These are phyloP conservation scores for Crinitomyces ghanaensis DNA, from an alignment of 805 yeast species.

Conservation along the genomic window DNA sequence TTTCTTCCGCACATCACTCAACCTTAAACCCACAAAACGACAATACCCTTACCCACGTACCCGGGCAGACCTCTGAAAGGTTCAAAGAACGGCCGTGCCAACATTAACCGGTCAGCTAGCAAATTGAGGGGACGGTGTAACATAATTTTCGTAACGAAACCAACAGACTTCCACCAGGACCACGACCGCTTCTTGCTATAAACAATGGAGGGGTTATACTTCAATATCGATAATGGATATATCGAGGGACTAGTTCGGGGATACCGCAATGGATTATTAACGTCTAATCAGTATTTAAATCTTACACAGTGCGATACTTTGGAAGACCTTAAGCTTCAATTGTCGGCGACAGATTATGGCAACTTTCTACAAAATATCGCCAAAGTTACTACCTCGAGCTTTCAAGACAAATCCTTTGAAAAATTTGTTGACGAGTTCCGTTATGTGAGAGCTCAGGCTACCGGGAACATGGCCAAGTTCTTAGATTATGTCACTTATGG, in stretches of 20 bases:
- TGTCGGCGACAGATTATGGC: slow-evolving; percentile 94
- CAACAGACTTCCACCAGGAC: too few relatives aligned
- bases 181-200: too few relatives aligned
- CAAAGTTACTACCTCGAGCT: slow-evolving; percentile 74
- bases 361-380: slow-evolving; percentile 74
- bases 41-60: too few relatives aligned
- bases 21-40: too few relatives aligned
- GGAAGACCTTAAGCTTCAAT: slow-evolving; percentile 83
- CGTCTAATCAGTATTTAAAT: slow-evolving; percentile 73
- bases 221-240: slow-evolving; percentile 82
- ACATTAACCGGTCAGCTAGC: too few relatives aligned
- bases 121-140: too few relatives aligned
- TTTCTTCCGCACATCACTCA: too few relatives aligned
- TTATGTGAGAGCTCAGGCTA: slow-evolving; percentile 73
- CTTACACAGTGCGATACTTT: slow-evolving; percentile 91
- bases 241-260: slow-evolving; percentile 95
- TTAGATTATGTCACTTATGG: slow-evolving; percentile 91
- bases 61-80: too few relatives aligned
- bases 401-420: slow-evolving; percentile 65
- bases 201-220: slow-evolving; percentile 83
- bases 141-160: too few relatives aligned
- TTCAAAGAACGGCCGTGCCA: too few relatives aligned
- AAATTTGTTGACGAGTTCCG: slow-evolving; percentile 76
- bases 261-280: slow-evolving; percentile 71
- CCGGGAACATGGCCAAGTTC: slow-evolving; percentile 67